These are phyloP conservation scores for Xylaria curta DNA, from an alignment of 495 filamentous ascomycete genomes.

Conservation along the genomic window DNA sequence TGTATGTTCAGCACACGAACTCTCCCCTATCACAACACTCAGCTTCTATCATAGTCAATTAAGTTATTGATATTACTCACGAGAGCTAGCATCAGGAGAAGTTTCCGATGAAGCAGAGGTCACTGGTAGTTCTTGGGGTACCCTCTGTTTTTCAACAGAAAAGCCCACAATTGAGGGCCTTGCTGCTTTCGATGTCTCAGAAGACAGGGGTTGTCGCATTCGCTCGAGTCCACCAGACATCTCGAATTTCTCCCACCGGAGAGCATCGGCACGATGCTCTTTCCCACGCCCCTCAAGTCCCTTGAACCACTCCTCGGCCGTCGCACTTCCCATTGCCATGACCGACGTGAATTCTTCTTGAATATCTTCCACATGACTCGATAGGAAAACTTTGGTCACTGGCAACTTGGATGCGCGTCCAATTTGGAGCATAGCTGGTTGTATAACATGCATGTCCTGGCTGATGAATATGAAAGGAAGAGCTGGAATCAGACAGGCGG, in stretches of 20 bases:
- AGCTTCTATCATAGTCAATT: not conserved
- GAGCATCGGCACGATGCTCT: slow-evolving; percentile 59
- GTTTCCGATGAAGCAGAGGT: not conserved
- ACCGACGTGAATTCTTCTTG: slow-evolving; percentile 63
- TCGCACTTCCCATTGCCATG: slow-evolving; percentile 62
- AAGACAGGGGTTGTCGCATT: slow-evolving; percentile 33
- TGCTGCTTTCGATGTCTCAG: not conserved
- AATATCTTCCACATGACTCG: slow-evolving; percentile 61
- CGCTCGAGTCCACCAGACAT: slow-evolving; percentile 51
- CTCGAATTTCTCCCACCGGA: slow-evolving; percentile 76
- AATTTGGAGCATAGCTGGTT: slow-evolving; percentile 57
- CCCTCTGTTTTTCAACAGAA: not conserved
- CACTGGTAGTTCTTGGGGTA: not conserved
- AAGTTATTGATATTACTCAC: not conserved
- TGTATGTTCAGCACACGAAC: not conserved
- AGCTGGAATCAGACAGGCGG: slow-evolving; percentile 63
- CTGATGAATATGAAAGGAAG: slow-evolving; percentile 71
- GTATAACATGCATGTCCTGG: slow-evolving; percentile 60
- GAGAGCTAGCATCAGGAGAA: not conserved
- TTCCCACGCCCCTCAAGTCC: slow-evolving; percentile 68
- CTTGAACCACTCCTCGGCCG: slow-evolving; percentile 76
- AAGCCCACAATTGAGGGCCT: not conserved
- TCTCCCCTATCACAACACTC: not conserved
- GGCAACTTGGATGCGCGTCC: slow-evolving; percentile 52
- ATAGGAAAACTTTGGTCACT: slow-evolving; percentile 67